A percentile compares a stretch with the other conserved stretches of the same genome.
phyloP scores from a whole-genome alignment of 805 yeast species.

The Candida coleopterorum region DNA sequence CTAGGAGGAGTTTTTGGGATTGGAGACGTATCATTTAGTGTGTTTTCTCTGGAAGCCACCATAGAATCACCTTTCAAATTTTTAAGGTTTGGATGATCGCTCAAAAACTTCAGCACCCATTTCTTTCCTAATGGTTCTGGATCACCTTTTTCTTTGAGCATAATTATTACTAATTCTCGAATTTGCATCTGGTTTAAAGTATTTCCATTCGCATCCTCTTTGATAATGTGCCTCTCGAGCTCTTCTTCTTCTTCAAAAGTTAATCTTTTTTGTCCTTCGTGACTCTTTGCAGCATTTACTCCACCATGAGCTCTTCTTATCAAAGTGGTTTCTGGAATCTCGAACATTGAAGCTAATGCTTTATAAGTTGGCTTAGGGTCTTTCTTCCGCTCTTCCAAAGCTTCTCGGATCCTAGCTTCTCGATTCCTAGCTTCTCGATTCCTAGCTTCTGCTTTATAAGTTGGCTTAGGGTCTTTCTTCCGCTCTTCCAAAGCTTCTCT shows the following conservation, averaged over 20 bases:
- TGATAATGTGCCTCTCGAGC: neutral
- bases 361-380: neutral
- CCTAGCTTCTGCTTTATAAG: neutral
- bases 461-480: neutral
- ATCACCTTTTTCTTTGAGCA: neutral
- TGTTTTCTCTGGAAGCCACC: neutral
- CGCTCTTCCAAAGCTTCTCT: slow-evolving; percentile 1
- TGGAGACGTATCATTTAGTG: neutral
- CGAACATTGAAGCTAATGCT: neutral
- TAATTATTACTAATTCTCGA: neutral
- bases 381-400: neutral
- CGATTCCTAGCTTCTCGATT: neutral
- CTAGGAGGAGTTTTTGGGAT: neutral
- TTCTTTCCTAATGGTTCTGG: slow-evolving; percentile 1
- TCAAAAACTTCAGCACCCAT: slow-evolving; percentile 1
- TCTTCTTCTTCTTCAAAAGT: slow-evolving; percentile 1
- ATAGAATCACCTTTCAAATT: neutral
- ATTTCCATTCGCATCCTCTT: neutral
- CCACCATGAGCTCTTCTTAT: neutral
- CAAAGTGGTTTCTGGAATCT: neutral
- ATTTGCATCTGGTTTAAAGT: neutral
- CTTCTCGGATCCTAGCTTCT: neutral
- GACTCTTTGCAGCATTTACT: neutral
- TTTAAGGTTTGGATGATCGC: neutral
- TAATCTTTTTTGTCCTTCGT: neutral